These are phyloP conservation scores for Parascedosporium putredinis DNA, from an alignment of 2,329 filamentous ascomycete genomes.

Conservation along the genomic window DNA sequence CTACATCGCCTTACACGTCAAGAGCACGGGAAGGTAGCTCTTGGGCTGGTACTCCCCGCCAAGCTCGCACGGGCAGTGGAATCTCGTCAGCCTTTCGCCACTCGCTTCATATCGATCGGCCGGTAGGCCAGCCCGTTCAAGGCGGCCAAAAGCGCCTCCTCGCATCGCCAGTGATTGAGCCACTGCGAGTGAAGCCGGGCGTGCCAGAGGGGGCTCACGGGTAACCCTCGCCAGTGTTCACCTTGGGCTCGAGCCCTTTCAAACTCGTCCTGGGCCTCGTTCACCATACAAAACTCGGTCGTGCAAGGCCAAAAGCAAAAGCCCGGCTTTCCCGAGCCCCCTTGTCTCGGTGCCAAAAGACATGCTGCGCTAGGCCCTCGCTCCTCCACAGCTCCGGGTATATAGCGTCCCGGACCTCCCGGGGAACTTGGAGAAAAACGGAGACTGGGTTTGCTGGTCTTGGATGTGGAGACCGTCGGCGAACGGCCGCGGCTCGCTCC, in stretches of 20 bases:
- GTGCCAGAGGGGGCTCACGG: constrained; percentile 11
- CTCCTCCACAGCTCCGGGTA: constrained; percentile 9
- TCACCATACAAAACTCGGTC: constrained; percentile 1
- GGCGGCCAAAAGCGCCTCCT: constrained; percentile 7
- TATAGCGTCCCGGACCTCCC: constrained; percentile 8
- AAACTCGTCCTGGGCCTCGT: constrained; percentile 11
- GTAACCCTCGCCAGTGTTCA: constrained; percentile 1
- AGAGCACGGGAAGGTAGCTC: constrained; percentile 6
- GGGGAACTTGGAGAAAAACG: constrained; percentile 3
- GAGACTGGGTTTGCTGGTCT: constrained; percentile 2
- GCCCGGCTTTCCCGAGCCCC: background rate
- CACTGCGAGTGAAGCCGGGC: constrained; percentile 11
- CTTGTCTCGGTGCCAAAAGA: constrained; percentile 4
- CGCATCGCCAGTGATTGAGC: constrained; percentile 14
- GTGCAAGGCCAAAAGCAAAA: constrained; percentile 9
- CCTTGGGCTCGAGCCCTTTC: constrained; percentile 10
- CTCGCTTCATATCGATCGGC: background rate
- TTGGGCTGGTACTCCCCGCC: background rate
- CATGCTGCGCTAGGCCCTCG: constrained; percentile 6
- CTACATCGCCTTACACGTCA: constrained; percentile 8
- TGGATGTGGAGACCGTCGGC: background rate
- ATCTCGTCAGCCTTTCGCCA: background rate
- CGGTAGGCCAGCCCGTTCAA: background rate
- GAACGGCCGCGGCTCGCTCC: background rate
- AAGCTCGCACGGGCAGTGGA: background rate